Evolutionary conservation across 73 alveolate genomes (phyloP), one percentile per base, ranked within the genome.

Genomic region (Paramecium biaurelia): DNA sequence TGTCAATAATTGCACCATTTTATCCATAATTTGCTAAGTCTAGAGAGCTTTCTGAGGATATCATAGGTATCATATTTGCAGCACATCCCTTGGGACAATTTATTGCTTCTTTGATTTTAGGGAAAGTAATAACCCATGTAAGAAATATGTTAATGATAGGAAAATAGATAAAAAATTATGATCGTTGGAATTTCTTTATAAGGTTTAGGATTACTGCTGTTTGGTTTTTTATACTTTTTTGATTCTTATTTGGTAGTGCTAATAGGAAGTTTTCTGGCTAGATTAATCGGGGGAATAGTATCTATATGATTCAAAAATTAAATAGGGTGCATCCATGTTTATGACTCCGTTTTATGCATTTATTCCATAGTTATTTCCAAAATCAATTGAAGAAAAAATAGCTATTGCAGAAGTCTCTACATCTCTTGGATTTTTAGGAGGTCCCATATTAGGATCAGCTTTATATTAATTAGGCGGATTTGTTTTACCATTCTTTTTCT

Each of bases 241-340:
- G 63, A 74, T 35, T 11, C 63, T 34, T 21, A 74, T 32, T 30
- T 7, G 21, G 8, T 74, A 38, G 21, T 74, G n/a, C 8, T 74
- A 3, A 4, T 38, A 35, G 37, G 41, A 14, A 21, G 59, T 30
- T 32, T 74, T 74, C 0, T 74, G 23, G 87, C 87, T n/a, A 28
- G 87, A 74, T 38, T 74, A 23, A 32, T 74, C n/a, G 87, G 87
- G n/a, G 87, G 87, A 12, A 30, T 74, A 30, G 87, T 74, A 74
- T 32, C 2, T 74, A 28, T 15, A 35, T 24, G 18, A 30, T 53
- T 20, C 18, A 32, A 67, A 30, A 26, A 67, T n/a, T 7, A 7
- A 30, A 67, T 67, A 74, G 87, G 87, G 67, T 11, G 59, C 87
- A 7, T 74, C 87, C 9, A 74, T 74, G 87, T 74, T 74, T 38